Evolutionary conservation across 768 basidiomycete genomes (phyloP), one percentile per base, ranked within the genome.

Genomic region (Podaxis sp.): DNA sequence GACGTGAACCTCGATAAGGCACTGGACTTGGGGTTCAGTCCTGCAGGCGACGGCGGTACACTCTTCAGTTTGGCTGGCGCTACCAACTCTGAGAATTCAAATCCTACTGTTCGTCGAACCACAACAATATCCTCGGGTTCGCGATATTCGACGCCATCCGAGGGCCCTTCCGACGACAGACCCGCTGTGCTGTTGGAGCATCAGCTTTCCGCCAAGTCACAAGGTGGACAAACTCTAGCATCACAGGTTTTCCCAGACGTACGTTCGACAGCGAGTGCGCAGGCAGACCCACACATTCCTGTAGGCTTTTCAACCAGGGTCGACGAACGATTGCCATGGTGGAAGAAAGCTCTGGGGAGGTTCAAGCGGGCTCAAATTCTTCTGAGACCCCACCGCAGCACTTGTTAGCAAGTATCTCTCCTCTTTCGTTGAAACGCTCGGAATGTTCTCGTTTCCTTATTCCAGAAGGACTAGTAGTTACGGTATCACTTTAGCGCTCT

Each of bases 111-210:
- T 49, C 54, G 54, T 27, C 61, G 54, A 15, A 56, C 55, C 19
- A 25, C 61, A 6, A 62, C 61, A 27, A 24, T 50, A 27, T 62
- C 61, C 33, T 54, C 61, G 2, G 54, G 27, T 11, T 56, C 43
- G 0, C 61, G 40, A 24, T 47, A 58, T 24, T 62, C 40, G 55
- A 64, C 37, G 8, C 50, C 56, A 13, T 19, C 29, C 6, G 54
- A 41, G 51, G 41, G 49, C 37, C 61, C 50, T 41, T 79, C 65
- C 76, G 77, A 5, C 75, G 74, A 0, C 73, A 74, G n/a, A 68
- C 72, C 55, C 2, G 70, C 67, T 1, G 76, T 74, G 1, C 70
- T 70, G 1, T 72, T 66, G 4, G 65, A 63, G 3, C 74, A 76
- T 4, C 69, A 69, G 15, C 71, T 72, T n/a, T 64, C 38, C 15